Conservation (phyloP, 306 rosid genomes). For the Inga oerstediana region DNA sequence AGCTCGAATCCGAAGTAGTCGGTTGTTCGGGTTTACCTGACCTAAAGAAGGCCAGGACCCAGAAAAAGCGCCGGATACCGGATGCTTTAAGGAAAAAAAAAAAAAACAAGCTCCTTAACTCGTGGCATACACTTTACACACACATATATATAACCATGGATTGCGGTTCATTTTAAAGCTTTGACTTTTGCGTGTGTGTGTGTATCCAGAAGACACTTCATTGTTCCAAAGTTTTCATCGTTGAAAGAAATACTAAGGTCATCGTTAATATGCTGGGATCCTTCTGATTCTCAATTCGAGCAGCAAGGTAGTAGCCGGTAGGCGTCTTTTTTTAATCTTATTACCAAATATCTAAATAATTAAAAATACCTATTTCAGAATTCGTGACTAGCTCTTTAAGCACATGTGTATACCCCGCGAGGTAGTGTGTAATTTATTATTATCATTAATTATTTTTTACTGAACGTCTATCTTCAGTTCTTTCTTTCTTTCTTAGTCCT, state of each 20-base stretch:
- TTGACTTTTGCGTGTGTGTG: not conserved
- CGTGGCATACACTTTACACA: not conserved
- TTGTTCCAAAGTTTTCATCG: not conserved
- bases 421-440: not conserved
- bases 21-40: too few species aligned
- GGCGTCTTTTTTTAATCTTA: too few species aligned
- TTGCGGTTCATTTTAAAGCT: not conserved
- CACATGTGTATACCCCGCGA: too few species aligned
- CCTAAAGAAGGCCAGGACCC: too few species aligned
- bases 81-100: too few species aligned
- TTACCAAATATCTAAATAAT: too few species aligned
- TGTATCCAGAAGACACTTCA: not conserved
- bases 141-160: not conserved
- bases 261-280: not conserved
- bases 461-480: not conserved
- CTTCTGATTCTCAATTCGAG: not conserved
- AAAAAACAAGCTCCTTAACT: constrained; percentile 24
- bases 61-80: too few species aligned
- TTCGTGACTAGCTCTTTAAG: too few species aligned
- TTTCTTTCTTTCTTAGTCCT: not conserved
- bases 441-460: not conserved
- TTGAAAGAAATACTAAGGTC: not conserved
- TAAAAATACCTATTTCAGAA: too few species aligned
- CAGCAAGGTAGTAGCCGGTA: not conserved
- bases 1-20: too few species aligned